phyloP scores from a whole-genome alignment of 345 rosid species.

The Ceriops decandra region DNA sequence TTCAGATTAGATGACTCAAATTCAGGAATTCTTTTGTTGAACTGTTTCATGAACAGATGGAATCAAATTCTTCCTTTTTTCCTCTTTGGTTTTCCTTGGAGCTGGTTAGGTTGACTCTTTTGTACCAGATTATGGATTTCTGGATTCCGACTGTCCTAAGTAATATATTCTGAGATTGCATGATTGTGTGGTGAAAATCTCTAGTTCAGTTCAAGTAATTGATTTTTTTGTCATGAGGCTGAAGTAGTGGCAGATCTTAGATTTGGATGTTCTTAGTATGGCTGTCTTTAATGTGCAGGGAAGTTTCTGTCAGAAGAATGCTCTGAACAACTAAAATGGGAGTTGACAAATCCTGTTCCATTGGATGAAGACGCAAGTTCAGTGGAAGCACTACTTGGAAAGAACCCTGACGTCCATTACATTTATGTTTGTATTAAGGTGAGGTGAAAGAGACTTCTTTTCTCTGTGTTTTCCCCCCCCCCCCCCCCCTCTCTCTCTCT shows the following conservation, averaged over 20 bases:
- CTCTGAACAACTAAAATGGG: conserved; percentile 41
- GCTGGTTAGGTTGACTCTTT: no score
- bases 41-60: no score
- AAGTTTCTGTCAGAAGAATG: conserved; percentile 46
- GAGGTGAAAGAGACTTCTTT: not conserved
- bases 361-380: conserved; percentile 53
- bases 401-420: conserved; percentile 69
- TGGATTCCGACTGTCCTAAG: no score
- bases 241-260: not conserved
- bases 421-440: conserved; percentile 71
- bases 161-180: not conserved
- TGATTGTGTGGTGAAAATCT: not conserved
- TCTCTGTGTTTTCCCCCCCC: not conserved
- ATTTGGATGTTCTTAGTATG: conserved; percentile 6
- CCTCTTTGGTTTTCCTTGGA: no score
- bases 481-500: not conserved
- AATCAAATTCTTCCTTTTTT: no score
- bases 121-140: no score
- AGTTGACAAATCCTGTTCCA: conserved; percentile 57
- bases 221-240: not conserved
- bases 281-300: conserved; percentile 35
- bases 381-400: conserved; percentile 57
- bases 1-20: not conserved
- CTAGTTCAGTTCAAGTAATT: not conserved
- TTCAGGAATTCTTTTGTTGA: not conserved